Percentiles rank a stretch among this genome's conserved stretches.
phyloP scores from a whole-genome alignment of 345 rosid genomes.

The Dipteronia dyeriana region DNA sequence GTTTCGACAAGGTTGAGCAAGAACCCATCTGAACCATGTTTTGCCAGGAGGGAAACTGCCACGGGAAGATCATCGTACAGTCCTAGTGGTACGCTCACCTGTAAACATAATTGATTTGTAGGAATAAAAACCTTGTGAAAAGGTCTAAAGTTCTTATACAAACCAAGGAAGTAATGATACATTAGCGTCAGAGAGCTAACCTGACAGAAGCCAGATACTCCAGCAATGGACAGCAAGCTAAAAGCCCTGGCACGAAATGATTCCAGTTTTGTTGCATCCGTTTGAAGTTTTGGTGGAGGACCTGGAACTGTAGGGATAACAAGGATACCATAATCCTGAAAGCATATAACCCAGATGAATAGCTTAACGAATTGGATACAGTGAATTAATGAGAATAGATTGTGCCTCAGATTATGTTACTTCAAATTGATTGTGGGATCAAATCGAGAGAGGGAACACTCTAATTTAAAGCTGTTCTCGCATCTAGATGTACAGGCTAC shows the following conservation, averaged over 20 bases:
- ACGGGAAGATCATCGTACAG: constrained; percentile 56
- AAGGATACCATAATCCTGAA: constrained; percentile 65
- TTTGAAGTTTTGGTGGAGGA: constrained; percentile 73
- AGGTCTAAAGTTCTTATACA: background rate
- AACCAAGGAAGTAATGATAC: background rate
- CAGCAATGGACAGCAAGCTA: constrained; percentile 72
- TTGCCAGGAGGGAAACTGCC: constrained; percentile 65
- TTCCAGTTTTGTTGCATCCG: constrained; percentile 55
- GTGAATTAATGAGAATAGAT: background rate
- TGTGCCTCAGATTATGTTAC: background rate
- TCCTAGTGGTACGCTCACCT: constrained; percentile 80
- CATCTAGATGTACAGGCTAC: background rate
- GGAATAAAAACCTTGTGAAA: background rate
- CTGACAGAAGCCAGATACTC: constrained; percentile 92
- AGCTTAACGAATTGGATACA: background rate
- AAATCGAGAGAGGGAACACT: background rate
- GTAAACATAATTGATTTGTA: constrained; percentile 11
- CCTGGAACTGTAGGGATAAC: constrained; percentile 84
- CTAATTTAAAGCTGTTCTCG: background rate
- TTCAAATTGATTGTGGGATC: background rate
- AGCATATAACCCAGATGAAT: background rate
- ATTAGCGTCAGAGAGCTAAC: constrained; percentile 28
- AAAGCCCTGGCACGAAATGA: constrained; percentile 56
- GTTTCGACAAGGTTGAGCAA: constrained; percentile 66
- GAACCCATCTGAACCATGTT: constrained; percentile 75